A percentile compares a stretch with the other conserved stretches of the same genome.
Conservation (phyloP, 2,329 filamentous ascomycete genomes). For the Fusarium musae region DNA sequence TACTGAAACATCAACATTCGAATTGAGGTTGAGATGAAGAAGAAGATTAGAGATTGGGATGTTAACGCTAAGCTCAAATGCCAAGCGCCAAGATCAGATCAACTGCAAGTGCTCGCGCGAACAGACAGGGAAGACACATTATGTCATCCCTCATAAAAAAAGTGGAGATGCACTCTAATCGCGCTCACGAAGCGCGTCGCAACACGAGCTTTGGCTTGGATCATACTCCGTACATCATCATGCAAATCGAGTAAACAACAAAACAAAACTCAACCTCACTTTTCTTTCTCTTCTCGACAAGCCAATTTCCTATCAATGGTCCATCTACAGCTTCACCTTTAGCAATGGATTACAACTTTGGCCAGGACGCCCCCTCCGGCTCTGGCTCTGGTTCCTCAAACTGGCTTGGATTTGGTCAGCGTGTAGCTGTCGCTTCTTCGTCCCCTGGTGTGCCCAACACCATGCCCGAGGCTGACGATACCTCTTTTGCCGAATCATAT, state of each 20-base stretch:
- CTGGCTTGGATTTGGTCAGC: slow-evolving; percentile 37
- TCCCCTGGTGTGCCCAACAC: slow-evolving; percentile 29
- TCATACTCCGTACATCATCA: slow-evolving; percentile 23
- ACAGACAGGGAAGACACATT: neutral
- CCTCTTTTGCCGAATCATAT: slow-evolving; percentile 43
- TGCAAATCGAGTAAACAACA: slow-evolving; percentile 19
- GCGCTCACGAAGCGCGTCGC: slow-evolving; percentile 12
- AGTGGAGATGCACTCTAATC: slow-evolving; percentile 1
- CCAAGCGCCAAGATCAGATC: slow-evolving; percentile 23
- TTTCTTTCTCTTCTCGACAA: neutral
- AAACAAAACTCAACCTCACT: slow-evolving; percentile 14
- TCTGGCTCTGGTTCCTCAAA: slow-evolving; percentile 27
- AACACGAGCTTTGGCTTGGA: neutral
- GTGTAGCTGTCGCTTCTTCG: slow-evolving; percentile 24
- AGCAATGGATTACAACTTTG: slow-evolving; percentile 37
- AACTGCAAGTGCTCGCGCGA: slow-evolving; percentile 21
- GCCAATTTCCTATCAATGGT: neutral
- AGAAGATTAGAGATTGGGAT: neutral
- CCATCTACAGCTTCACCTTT: neutral
- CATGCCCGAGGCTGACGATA: slow-evolving; percentile 28
- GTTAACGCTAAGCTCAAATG: slow-evolving; percentile 20
- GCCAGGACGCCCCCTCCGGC: slow-evolving; percentile 20
- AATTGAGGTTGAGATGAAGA: neutral
- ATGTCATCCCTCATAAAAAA: slow-evolving; percentile 8
- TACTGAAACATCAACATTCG: neutral